phyloP scores from a whole-genome alignment of 2,329 filamentous ascomycete genomes.

The Aspergillus unguis region DNA sequence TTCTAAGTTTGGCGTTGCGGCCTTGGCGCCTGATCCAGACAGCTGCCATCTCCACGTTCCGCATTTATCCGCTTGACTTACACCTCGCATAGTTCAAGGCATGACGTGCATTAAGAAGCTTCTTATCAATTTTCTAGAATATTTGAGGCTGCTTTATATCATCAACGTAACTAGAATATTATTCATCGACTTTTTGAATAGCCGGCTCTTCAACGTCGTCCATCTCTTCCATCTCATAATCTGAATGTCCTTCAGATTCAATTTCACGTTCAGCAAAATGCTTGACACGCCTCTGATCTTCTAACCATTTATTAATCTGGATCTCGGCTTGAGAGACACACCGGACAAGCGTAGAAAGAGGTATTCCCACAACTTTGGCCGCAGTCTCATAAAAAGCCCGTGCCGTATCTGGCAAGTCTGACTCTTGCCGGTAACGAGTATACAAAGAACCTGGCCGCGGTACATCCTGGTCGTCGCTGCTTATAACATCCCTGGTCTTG shows the following conservation, averaged over 20 bases:
- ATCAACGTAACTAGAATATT: too few species aligned
- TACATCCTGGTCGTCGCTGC: conserved; percentile 34
- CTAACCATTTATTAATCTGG: conserved; percentile 40
- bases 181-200: too few species aligned
- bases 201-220: neutral
- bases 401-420: conserved; percentile 47
- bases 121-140: neutral
- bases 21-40: conserved; percentile 1
- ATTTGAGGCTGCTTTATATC: neutral
- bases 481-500: conserved; percentile 37
- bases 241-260: conserved; percentile 15
- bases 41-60: conserved; percentile 12
- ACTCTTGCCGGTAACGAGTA: conserved; percentile 45
- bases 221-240: neutral
- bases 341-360: conserved; percentile 48
- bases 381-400: conserved; percentile 51
- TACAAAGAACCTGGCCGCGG: conserved; percentile 52
- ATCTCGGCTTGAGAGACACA: conserved; percentile 52
- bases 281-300: conserved; percentile 32
- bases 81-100: neutral
- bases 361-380: conserved; percentile 50
- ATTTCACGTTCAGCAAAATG: conserved; percentile 21
- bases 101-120: neutral
- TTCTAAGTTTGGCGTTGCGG: conserved; percentile 5
- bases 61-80: neutral